Base-by-base conservation (phyloP, 1,284 basidiomycete species). In the Inonotus obliquus region DNA sequence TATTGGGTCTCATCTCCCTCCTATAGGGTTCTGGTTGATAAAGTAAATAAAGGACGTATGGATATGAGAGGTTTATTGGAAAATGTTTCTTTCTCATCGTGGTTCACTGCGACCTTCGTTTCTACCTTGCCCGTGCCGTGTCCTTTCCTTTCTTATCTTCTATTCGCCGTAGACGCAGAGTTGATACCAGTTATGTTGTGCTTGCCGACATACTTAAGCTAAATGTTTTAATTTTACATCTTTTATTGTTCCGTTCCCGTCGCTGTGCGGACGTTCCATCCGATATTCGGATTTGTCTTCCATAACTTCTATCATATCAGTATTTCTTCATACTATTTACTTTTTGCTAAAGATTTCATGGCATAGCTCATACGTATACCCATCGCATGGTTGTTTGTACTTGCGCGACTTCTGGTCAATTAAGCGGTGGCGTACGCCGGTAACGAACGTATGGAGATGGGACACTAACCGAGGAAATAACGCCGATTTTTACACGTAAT, bases 1-100 rank as follows among this genome's bases (percentile, higher is more conserved):
- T 60, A 41, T 54, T 64, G 9, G 69, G 69, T 52, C 61, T 60
- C 37, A 44, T 62, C n/a, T 59, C 68, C 14, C 39, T 69, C 38
- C 60, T 67, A 41, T 69, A 66, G 57, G 29, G 32, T n/a, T 21
- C 17, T 56, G 41, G 6, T n/a, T 7, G 37, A 17, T 25, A 4
- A 41, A 23, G 9, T 9, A 41, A 38, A 39, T 7, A 10, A 19
- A 17, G 54, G 25, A 25, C 47, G 13, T 25, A 49, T 49, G 47
- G 47, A 25, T 49, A 25, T 23, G 47, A 49, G 21, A 29, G 47
- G 47, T 29, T 21, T 49, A 4, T 25, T 27, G n/a, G 47, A 25
- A 44, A 4, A 23, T 49, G 47, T 49, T 49, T 9, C 4, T 9
- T 49, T 49, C 23, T 14, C 41, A 17, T 21, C 17, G 17, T 21